Evolutionary conservation across 2,329 filamentous ascomycete genomes (phyloP).

Genomic region (Ambrosiella cleistominuta): DNA sequence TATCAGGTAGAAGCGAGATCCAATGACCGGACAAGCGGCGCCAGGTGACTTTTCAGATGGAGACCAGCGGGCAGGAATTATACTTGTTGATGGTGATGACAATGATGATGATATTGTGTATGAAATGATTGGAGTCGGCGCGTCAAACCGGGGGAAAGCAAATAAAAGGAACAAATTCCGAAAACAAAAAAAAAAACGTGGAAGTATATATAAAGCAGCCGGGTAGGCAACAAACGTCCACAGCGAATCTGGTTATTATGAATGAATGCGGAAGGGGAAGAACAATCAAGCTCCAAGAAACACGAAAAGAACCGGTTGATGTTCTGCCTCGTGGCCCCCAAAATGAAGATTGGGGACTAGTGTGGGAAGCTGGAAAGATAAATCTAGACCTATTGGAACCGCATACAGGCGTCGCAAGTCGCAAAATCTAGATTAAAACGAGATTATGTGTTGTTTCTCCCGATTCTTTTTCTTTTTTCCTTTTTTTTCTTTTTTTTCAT

Average conservation of each 20-base stretch:
- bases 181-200: background rate
- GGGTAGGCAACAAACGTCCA: background rate
- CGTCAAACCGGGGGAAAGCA: background rate
- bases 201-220: background rate
- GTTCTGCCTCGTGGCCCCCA: background rate
- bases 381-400: background rate
- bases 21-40: no score
- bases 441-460: background rate
- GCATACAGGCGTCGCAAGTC: background rate
- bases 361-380: constrained; percentile 1
- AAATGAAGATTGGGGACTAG: constrained; percentile 3
- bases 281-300: background rate
- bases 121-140: background rate
- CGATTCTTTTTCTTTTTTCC: background rate
- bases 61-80: no score
- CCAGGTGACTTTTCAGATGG: no score
- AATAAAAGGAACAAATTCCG: background rate
- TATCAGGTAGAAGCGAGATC: no score
- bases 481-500: background rate
- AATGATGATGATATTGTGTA: background rate
- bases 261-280: constrained; percentile 3
- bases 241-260: background rate
- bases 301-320: constrained; percentile 1
- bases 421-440: background rate
- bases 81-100: background rate